phyloP scores from a whole-genome alignment of 768 basidiomycete genomes.

The Gymnopilus dilepis region DNA sequence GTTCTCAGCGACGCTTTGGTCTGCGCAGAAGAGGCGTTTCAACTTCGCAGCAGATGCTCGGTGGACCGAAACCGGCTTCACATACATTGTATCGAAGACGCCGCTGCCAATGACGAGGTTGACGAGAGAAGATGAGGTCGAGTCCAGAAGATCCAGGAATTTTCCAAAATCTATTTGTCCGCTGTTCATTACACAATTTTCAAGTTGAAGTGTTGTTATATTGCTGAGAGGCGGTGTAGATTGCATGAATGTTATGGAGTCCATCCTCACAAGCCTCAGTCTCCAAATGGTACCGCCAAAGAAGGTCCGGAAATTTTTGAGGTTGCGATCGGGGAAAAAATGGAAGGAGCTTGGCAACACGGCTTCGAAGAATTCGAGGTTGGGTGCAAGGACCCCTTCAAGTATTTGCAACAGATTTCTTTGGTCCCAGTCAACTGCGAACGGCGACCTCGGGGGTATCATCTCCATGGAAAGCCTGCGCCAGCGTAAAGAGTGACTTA shows the following conservation, averaged over 20 bases:
- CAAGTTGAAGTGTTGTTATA: background rate
- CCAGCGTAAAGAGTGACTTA: background rate
- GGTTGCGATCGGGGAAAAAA: background rate
- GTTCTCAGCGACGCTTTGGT: background rate
- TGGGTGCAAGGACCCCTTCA: background rate
- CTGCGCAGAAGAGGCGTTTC: background rate
- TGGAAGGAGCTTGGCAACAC: background rate
- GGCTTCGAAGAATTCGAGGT: background rate
- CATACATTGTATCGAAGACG: background rate
- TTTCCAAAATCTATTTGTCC: background rate
- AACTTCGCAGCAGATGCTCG: background rate
- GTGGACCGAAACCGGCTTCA: background rate
- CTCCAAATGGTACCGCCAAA: background rate
- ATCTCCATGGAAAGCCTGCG: background rate
- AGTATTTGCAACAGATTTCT: background rate
- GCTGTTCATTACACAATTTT: background rate
- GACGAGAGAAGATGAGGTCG: background rate
- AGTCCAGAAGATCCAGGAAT: background rate
- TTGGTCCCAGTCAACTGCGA: background rate
- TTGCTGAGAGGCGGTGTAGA: background rate
- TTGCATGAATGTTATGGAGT: background rate
- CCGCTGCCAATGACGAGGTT: background rate
- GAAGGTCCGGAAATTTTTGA: background rate
- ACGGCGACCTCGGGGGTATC: background rate
- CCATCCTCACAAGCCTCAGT: background rate